Evolutionary conservation across 2,329 filamentous ascomycete genomes (phyloP).

Genomic region (Monosporascus sp.): DNA sequence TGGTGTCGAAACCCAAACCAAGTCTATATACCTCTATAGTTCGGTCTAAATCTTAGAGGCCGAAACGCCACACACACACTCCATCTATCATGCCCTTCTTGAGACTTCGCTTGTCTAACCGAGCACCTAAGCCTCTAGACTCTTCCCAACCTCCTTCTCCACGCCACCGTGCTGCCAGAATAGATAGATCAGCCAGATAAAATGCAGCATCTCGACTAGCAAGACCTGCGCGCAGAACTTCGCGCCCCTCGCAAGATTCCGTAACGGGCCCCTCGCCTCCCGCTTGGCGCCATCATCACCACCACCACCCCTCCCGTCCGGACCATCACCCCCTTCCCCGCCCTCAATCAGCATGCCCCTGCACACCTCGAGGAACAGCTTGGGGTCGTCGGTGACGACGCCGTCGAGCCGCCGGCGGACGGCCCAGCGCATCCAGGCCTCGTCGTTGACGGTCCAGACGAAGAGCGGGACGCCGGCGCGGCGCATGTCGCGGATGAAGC

Average conservation of each 20-base stretch:
- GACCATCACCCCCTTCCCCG: not conserved
- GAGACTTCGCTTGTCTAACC: not conserved
- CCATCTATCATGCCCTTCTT: not conserved
- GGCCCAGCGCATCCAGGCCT: constrained; percentile 75
- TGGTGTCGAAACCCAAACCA: too few species aligned
- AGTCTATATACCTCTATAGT: too few species aligned
- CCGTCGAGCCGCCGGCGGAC: constrained; percentile 66
- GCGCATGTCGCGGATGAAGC: constrained; percentile 60
- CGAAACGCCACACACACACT: not conserved
- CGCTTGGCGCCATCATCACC: not conserved
- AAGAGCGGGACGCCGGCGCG: constrained; percentile 56
- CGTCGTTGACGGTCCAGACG: constrained; percentile 84
- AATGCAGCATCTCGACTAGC: constrained; percentile 8
- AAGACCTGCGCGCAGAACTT: constrained; percentile 1
- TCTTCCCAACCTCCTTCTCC: not conserved
- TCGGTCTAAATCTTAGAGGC: too few species aligned
- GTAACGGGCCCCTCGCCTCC: not conserved
- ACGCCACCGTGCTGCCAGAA: not conserved
- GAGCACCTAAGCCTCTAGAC: not conserved
- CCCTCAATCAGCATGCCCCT: constrained; percentile 18
- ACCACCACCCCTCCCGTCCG: not conserved
- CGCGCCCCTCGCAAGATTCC: not conserved
- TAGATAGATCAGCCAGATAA: not conserved
- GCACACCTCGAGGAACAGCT: constrained; percentile 59
- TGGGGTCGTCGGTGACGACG: constrained; percentile 80